These are phyloP conservation scores for Platismatia glauca DNA, from an alignment of 495 filamentous ascomycete genomes.

Conservation along the genomic window DNA sequence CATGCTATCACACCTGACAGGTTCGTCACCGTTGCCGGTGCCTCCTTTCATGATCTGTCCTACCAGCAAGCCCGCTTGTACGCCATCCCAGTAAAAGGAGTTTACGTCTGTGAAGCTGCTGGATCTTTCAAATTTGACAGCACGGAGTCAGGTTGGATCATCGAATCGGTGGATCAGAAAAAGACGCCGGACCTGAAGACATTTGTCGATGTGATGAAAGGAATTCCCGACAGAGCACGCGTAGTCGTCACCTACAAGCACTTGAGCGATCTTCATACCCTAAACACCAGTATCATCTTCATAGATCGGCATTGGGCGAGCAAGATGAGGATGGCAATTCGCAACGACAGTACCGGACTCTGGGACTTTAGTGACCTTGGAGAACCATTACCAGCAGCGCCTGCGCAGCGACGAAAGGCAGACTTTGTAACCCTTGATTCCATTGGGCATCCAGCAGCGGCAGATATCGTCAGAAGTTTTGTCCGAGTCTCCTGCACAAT, in stretches of 20 bases:
- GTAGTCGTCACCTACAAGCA: constrained; percentile 95
- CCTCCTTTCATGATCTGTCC: constrained; percentile 87
- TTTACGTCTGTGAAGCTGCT: constrained; percentile 90
- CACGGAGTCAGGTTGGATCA: constrained; percentile 83
- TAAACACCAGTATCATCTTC: constrained; percentile 83
- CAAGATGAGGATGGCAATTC: constrained; percentile 86
- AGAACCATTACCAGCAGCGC: constrained; percentile 63
- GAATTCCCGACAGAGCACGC: constrained; percentile 78
- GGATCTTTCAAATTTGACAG: constrained; percentile 93
- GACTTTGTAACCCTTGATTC: constrained; percentile 87
- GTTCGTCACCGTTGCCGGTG: constrained; percentile 88
- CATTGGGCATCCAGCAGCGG: constrained; percentile 79
- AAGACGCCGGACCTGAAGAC: constrained; percentile 76
- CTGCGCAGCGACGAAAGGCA: constrained; percentile 64
- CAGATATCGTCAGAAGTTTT: constrained; percentile 88
- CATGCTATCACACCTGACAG: constrained; percentile 93
- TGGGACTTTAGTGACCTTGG: constrained; percentile 91
- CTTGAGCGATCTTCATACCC: constrained; percentile 85
- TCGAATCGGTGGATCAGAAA: constrained; percentile 85
- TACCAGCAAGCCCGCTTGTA: constrained; percentile 94
- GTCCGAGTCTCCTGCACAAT: constrained; percentile 85
- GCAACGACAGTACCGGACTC: constrained; percentile 81
- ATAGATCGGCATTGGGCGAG: constrained; percentile 92
- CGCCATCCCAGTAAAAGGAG: constrained; percentile 81
- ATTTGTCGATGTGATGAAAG: constrained; percentile 87